A percentile compares a stretch with the other conserved stretches of the same genome.
Evolutionary conservation across 352 stramenopile genomes (phyloP).

Genomic region (Pythium myriotylum): DNA sequence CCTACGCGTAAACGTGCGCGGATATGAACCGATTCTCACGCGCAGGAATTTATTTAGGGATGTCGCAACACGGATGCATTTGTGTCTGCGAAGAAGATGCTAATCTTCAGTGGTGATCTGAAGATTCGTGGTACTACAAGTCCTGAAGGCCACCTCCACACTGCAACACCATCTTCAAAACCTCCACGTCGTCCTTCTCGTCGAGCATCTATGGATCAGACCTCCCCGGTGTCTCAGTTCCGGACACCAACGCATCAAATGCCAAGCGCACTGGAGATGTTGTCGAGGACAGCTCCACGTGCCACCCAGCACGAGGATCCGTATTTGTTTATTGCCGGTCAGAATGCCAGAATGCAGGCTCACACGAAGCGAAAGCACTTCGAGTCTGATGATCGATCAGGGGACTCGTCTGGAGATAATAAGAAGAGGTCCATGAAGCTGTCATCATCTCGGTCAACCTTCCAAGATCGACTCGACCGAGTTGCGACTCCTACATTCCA

Average conservation of each 20-base stretch:
- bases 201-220: constrained; percentile 28
- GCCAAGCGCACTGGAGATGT: constrained; percentile 45
- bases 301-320: constrained; percentile 16
- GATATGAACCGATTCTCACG: background rate
- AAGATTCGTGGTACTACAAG: constrained; percentile 15
- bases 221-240: constrained; percentile 13
- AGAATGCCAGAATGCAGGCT: constrained; percentile 1
- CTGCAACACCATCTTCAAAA: constrained; percentile 16
- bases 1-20: too few relatives aligned
- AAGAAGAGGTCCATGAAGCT: constrained; percentile 10
- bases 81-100: constrained; percentile 71
- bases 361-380: constrained; percentile 24
- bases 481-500: constrained; percentile 2
- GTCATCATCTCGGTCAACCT: constrained; percentile 25
- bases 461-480: constrained; percentile 46
- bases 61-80: constrained; percentile 75
- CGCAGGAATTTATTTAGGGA: constrained; percentile 2
- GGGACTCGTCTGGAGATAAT: constrained; percentile 6
- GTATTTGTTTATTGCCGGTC: background rate
- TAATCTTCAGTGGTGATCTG: constrained; percentile 42
- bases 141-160: constrained; percentile 15
- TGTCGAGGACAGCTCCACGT: constrained; percentile 59
- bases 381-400: background rate
- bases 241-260: constrained; percentile 8
- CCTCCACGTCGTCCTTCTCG: constrained; percentile 27